Percentiles rank a stretch among this genome's conserved stretches.
phyloP scores from a whole-genome alignment of 768 basidiomycete genomes.

The Termitomyces sp. region DNA sequence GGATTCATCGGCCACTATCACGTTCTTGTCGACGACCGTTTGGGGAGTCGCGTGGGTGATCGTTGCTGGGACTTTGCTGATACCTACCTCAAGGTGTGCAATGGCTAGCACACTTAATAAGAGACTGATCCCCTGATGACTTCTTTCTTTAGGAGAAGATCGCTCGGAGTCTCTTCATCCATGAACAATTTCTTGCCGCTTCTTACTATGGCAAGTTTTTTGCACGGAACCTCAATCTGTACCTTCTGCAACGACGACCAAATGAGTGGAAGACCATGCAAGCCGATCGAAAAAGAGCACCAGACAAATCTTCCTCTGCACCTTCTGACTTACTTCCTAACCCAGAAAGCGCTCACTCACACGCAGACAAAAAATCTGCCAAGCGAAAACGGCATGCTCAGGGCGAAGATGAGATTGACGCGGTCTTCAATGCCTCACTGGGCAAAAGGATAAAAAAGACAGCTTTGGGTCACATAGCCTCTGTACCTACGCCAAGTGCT shows the following conservation, averaged over 20 bases:
- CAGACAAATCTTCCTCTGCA: constrained; percentile 5
- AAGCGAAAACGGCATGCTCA: constrained; percentile 39
- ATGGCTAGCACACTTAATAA: neutral
- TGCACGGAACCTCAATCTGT: constrained; percentile 67
- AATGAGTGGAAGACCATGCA: constrained; percentile 83
- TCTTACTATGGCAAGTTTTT: constrained; percentile 90
- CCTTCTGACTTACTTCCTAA: neutral
- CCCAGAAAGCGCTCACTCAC: neutral
- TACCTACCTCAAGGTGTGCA: constrained; percentile 78
- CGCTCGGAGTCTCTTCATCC: constrained; percentile 67
- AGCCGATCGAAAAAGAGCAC: constrained; percentile 32
- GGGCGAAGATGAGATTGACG: constrained; percentile 68
- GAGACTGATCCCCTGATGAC: neutral
- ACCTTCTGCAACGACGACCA: constrained; percentile 70
- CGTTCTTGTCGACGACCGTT: constrained; percentile 77
- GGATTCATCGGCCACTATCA: constrained; percentile 77
- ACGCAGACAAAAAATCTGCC: neutral
- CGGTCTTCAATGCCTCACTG: constrained; percentile 52
- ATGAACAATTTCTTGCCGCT: constrained; percentile 65
- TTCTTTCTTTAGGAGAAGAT: constrained; percentile 72
- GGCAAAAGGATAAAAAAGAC: constrained; percentile 57
- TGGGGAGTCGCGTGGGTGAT: constrained; percentile 87
- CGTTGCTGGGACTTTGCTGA: constrained; percentile 92
- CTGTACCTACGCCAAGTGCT: neutral
- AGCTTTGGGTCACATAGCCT: constrained; percentile 26